Conservation (phyloP, 2,329 filamentous ascomycete genomes). For the Phialophora macrospora region DNA sequence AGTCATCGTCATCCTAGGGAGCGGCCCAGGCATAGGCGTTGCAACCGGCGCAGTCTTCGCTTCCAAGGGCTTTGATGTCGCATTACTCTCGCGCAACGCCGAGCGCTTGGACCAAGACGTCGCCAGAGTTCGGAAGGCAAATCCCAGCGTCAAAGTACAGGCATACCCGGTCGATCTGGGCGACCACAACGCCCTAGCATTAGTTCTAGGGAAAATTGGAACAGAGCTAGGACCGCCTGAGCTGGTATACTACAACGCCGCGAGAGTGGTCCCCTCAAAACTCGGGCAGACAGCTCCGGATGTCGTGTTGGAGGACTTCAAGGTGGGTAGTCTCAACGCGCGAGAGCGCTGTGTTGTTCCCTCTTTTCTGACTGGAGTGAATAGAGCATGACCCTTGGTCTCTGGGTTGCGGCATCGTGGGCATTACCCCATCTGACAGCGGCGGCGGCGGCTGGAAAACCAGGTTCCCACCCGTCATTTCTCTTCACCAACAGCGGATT, state of each 20-base stretch:
- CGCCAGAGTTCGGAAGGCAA: conserved; percentile 16
- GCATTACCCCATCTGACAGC: conserved; percentile 27
- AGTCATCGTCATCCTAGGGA: conserved; percentile 27
- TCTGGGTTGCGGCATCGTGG: conserved; percentile 31
- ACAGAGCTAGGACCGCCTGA: conserved; percentile 26
- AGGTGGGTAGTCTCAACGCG: conserved; percentile 5
- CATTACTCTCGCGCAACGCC: conserved; percentile 28
- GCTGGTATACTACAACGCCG: conserved; percentile 32
- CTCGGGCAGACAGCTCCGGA: conserved; percentile 23
- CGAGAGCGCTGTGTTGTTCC: neutral
- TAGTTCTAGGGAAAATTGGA: conserved; percentile 21
- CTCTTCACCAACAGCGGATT: conserved; percentile 28
- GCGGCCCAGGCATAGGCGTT: conserved; percentile 30
- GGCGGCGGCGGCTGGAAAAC: conserved; percentile 8
- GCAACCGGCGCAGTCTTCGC: conserved; percentile 27
- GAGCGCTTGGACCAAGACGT: conserved; percentile 25
- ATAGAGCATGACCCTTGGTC: conserved; percentile 31
- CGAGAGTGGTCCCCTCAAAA: conserved; percentile 20
- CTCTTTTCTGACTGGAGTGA: neutral
- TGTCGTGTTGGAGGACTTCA: conserved; percentile 31
- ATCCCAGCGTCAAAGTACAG: conserved; percentile 20
- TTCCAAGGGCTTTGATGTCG: conserved; percentile 27
- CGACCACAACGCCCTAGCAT: conserved; percentile 24
- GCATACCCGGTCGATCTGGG: conserved; percentile 27
- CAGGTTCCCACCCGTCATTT: conserved; percentile 26